These are phyloP conservation scores for Halophytophthora polymorphica DNA, from an alignment of 352 stramenopile genomes.

Conservation along the genomic window DNA sequence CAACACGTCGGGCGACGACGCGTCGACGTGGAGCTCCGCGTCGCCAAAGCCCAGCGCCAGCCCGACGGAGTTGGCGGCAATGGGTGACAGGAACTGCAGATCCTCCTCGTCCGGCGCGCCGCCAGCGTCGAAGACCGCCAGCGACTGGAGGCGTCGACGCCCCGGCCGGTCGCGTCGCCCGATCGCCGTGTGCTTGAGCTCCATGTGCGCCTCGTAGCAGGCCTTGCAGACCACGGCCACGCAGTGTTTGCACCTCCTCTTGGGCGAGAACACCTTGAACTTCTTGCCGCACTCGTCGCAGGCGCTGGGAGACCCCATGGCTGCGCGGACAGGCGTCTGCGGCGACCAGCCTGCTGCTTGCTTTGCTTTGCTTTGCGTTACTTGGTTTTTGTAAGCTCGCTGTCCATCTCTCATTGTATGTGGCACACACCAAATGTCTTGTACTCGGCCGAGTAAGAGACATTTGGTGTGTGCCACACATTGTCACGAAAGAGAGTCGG, in stretches of 20 bases:
- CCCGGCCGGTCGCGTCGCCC: constrained; percentile 2
- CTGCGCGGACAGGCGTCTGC: no score
- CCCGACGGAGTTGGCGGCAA: constrained; percentile 10
- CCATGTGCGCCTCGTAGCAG: constrained; percentile 50
- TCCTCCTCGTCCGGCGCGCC: constrained; percentile 29
- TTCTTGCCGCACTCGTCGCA: constrained; percentile 74
- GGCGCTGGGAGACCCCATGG: constrained; percentile 38
- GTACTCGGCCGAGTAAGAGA: no score
- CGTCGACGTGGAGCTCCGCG: constrained; percentile 10
- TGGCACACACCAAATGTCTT: no score
- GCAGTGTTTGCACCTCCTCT: constrained; percentile 72
- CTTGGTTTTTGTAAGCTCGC: no score
- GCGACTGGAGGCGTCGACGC: constrained; percentile 18
- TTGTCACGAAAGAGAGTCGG: no score
- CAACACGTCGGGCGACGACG: constrained; percentile 26
- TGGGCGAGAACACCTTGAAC: constrained; percentile 71
- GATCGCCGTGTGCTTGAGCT: constrained; percentile 40
- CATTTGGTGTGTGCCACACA: no score
- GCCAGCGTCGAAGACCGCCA: constrained; percentile 19
- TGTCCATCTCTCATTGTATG: no score
- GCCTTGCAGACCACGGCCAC: constrained; percentile 51
- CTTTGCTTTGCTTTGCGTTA: no score
- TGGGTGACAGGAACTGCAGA: constrained; percentile 53
- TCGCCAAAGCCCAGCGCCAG: constrained; percentile 17
- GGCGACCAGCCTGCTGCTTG: no score